These are phyloP conservation scores for Ogataea haglerorum DNA, from an alignment of 805 yeast species.

Conservation along the genomic window DNA sequence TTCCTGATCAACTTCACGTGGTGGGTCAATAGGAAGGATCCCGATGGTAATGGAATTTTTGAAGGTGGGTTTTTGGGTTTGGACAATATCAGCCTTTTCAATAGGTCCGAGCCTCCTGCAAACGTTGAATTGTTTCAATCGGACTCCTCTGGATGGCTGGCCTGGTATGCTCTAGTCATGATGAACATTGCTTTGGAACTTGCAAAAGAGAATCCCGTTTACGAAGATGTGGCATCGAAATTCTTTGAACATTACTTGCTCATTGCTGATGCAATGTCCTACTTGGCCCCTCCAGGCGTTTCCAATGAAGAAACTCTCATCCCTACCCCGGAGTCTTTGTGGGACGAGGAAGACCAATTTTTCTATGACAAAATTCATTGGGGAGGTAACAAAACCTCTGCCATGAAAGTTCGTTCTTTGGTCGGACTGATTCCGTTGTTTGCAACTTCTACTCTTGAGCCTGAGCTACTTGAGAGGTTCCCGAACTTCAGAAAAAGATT, in stretches of 20 bases:
- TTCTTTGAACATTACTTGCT: constrained; percentile 89
- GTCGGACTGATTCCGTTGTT: constrained; percentile 91
- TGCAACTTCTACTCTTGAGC: constrained; percentile 85
- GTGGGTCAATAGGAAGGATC: constrained; percentile 95
- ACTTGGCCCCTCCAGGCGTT: constrained; percentile 40
- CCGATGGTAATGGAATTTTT: constrained; percentile 81
- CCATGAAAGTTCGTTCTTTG: constrained; percentile 80
- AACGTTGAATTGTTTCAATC: constrained; percentile 91
- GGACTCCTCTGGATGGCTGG: constrained; percentile 98
- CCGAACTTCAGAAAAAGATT: constrained; percentile 81
- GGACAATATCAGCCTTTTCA: constrained; percentile 90
- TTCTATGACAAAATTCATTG: constrained; percentile 88
- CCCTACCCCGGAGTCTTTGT: constrained; percentile 60
- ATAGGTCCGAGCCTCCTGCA: constrained; percentile 91
- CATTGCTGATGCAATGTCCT: constrained; percentile 93
- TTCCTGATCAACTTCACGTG: constrained; percentile 85
- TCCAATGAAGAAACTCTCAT: constrained; percentile 25
- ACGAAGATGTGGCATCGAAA: constrained; percentile 91
- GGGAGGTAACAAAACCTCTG: constrained; percentile 63
- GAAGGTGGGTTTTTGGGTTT: constrained; percentile 93
- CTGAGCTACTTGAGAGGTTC: constrained; percentile 70
- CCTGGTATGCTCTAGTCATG: constrained; percentile 86
- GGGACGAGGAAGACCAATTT: constrained; percentile 88
- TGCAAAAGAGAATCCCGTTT: constrained; percentile 79
- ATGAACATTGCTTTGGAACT: constrained; percentile 87